A percentile compares a stretch with the other conserved stretches of the same genome.
These are phyloP conservation scores for Thinopyrum elongatum DNA, from an alignment of 176 grass and related monocot species.

Conservation along the genomic window DNA sequence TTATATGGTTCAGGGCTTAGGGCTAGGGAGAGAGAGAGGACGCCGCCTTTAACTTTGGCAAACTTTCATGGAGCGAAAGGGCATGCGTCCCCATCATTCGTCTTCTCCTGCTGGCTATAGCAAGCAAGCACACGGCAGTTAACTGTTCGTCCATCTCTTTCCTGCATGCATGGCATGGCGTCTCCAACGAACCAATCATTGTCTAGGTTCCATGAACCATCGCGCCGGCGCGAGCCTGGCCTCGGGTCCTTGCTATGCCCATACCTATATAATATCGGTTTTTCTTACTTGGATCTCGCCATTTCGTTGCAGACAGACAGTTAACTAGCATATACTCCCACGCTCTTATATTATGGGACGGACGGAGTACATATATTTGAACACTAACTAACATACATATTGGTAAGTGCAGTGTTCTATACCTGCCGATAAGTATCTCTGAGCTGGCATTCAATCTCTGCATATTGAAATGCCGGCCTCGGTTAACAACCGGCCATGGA, in stretches of 20 bases:
- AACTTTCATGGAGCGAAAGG: constrained; percentile 38
- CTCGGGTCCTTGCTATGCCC: constrained; percentile 30
- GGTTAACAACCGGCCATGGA: background rate
- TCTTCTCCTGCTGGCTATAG: background rate
- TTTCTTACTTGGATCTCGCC: background rate
- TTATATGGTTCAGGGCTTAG: constrained; percentile 7
- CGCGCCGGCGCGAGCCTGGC: constrained; percentile 18
- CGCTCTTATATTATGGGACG: too few species aligned
- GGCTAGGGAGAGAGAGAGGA: background rate
- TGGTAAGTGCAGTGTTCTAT: background rate
- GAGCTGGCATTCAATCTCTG: background rate
- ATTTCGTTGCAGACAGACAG: background rate
- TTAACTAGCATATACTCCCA: too few species aligned
- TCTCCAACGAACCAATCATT: constrained; percentile 49
- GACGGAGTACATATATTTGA: background rate
- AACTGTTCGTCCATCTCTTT: constrained; percentile 31
- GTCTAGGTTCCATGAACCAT: constrained; percentile 43
- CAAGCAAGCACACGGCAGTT: constrained; percentile 20
- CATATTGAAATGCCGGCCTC: background rate
- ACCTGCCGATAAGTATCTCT: background rate
- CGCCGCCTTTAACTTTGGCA: constrained; percentile 36
- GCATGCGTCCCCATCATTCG: constrained; percentile 19
- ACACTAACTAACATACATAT: background rate
- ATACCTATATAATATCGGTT: background rate
- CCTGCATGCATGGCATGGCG: constrained; percentile 18